Base-by-base conservation (phyloP, 163 green algal genomes). In the Trebouxia gelatinosa region DNA sequence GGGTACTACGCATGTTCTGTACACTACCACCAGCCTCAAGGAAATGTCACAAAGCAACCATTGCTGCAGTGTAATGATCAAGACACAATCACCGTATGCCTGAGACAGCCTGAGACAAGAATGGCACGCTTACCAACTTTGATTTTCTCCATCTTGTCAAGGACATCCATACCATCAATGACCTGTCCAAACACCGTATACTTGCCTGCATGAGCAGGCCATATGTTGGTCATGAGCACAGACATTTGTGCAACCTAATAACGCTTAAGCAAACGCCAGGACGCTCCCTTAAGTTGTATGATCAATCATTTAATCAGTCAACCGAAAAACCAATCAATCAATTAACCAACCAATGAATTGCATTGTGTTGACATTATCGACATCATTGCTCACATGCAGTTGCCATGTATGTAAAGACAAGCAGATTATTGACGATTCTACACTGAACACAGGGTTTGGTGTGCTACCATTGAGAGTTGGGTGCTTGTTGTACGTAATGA, bases 101-200 rank as follows among this genome's bases (percentile, higher is more conserved):
- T 13, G 28, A 67, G 34, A 3, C 2, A 46, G 67, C 46, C 28
- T 16, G 11, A 37, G 32, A 34, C 70, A 78, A 71, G 11, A 23
- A 11, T 26, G 9, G 4, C 34, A 9, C 13, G 34, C 68, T 61
- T 31, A 85, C 86, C 88, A 51, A 78, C 82, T 19, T 90, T 87
- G 54, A 97, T 86, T 85, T 95, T 97, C 84, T 99, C 96, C 92
- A 99, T 97, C 37, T 90, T 90, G 83, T 99, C 96, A 62, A 99
- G 84, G 31, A 91, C 89, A 67, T 98, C 93, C 75, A 98, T 83
- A 3, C 96, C 96, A 79, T 98, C 92, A 61, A 99, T 98, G 13
- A 99, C 91, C 62, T 96, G 91, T 0, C 90, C 96, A 85, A 99
- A 97, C 6, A 98, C 85, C 28, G 91, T 94, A 75, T 95, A 94